Evolutionary conservation across 2,329 filamentous ascomycete genomes (phyloP).

Genomic region (Chrysoporthe deuterocubensis): DNA sequence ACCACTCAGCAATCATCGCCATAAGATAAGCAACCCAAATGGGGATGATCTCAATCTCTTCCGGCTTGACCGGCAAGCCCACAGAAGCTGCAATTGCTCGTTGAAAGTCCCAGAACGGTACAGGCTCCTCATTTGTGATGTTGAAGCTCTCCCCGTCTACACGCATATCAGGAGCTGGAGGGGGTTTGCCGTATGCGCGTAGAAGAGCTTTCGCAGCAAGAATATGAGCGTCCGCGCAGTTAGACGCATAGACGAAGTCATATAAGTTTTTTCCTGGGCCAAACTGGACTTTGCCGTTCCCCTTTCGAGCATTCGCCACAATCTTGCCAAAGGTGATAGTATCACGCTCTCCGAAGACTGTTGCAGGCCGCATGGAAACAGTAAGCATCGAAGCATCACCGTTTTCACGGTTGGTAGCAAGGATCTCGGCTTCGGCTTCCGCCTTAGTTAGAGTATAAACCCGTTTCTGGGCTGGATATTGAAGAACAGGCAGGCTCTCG

Average conservation of each 20-base stretch:
- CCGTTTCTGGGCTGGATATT: conserved; percentile 31
- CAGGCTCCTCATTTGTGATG: conserved; percentile 39
- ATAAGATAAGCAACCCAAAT: conserved; percentile 33
- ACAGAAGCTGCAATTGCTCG: conserved; percentile 33
- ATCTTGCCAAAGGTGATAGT: conserved; percentile 29
- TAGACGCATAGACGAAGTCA: conserved; percentile 36
- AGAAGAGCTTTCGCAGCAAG: conserved; percentile 37
- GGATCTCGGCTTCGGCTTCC: conserved; percentile 30
- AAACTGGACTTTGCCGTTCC: conserved; percentile 31
- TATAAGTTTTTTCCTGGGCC: conserved; percentile 38
- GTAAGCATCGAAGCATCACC: conserved; percentile 30
- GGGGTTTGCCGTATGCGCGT: conserved; percentile 30
- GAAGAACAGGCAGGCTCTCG: conserved; percentile 30
- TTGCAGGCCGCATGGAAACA: conserved; percentile 28
- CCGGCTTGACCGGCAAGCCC: conserved; percentile 31
- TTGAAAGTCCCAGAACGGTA: conserved; percentile 41
- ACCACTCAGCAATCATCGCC: conserved; percentile 35
- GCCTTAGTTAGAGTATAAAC: conserved; percentile 33
- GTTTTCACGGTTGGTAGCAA: conserved; percentile 29
- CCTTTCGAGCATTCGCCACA: conserved; percentile 28
- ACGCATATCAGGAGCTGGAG: conserved; percentile 27
- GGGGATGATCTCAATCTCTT: conserved; percentile 33
- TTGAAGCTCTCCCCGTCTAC: conserved; percentile 42
- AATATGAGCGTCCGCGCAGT: conserved; percentile 35
- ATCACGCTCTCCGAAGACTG: conserved; percentile 31